phyloP scores from a whole-genome alignment of 306 rosid species.

The Vicia faba region DNA sequence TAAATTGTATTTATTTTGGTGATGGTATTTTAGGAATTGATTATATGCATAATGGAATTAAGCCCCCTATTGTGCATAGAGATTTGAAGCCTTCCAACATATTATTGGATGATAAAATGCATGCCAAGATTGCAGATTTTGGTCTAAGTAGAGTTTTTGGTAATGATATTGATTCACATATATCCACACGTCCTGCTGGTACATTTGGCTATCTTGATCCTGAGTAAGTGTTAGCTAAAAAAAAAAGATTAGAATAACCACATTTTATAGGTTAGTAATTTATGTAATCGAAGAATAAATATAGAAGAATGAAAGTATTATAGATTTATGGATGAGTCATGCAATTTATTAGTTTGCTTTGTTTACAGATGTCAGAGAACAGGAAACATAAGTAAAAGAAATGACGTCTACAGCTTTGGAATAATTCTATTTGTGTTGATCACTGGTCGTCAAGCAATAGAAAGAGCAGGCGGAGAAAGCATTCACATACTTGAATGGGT shows the following conservation, averaged over 20 bases:
- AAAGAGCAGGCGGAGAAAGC: not conserved
- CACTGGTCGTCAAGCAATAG: conserved; percentile 18
- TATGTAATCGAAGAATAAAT: too few relatives aligned
- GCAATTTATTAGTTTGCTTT: not conserved
- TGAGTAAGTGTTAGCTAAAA: conserved; percentile 35
- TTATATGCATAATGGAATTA: conserved; percentile 49
- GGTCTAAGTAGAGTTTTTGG: not conserved
- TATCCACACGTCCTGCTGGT: conserved; percentile 40
- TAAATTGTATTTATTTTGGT: not conserved
- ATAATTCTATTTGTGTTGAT: conserved; percentile 48
- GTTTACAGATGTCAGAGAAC: conserved; percentile 7
- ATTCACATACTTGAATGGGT: conserved; percentile 42
- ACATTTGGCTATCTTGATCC: conserved; percentile 55
- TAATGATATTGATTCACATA: conserved; percentile 17
- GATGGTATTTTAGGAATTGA: conserved; percentile 39
- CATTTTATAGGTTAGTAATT: too few relatives aligned
- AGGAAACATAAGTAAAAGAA: conserved; percentile 34
- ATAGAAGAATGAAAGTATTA: too few relatives aligned
- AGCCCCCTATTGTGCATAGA: conserved; percentile 46
- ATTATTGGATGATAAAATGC: conserved; percentile 40
- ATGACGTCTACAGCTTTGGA: conserved; percentile 36
- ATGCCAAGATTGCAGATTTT: conserved; percentile 47
- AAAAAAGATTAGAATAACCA: too few relatives aligned
- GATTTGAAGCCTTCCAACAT: conserved; percentile 62
- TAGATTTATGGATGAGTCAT: not conserved